A percentile compares a stretch with the other conserved stretches of the same genome.
Evolutionary conservation across 192 early-diverging fungal species (phyloP).

Genomic region (Martensiomyces pterosporus): DNA sequence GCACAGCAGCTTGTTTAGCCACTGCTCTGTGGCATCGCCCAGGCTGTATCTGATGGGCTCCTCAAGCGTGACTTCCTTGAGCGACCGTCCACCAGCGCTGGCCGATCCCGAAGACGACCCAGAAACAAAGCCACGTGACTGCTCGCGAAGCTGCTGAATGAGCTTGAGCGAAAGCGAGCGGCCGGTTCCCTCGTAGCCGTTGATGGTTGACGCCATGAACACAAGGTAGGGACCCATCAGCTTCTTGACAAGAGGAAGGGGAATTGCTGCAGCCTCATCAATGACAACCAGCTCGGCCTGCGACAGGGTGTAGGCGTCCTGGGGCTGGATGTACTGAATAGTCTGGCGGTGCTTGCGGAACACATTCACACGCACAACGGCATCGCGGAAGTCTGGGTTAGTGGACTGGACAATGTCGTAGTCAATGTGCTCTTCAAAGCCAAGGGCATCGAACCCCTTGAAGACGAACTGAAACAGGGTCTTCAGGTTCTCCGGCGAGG

Average conservation of each 20-base stretch:
- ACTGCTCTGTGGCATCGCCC: slow-evolving; percentile 86
- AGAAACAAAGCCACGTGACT: slow-evolving; percentile 66
- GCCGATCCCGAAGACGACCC: slow-evolving; percentile 37
- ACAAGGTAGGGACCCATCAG: slow-evolving; percentile 93
- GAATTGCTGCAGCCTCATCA: slow-evolving; percentile 98
- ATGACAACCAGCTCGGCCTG: slow-evolving; percentile 98
- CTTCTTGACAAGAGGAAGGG: slow-evolving; percentile 84
- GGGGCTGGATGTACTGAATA: slow-evolving; percentile 96
- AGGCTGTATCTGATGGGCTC: slow-evolving; percentile 92
- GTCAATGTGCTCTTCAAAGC: slow-evolving; percentile 98
- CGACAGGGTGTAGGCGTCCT: slow-evolving; percentile 85
- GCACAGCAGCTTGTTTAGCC: slow-evolving; percentile 94
- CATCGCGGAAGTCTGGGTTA: slow-evolving; percentile 92
- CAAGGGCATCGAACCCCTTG: slow-evolving; percentile 95
- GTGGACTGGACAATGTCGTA: slow-evolving; percentile 99
- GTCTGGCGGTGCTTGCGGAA: slow-evolving; percentile 97
- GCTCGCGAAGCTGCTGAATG: slow-evolving; percentile 91
- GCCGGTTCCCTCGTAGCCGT: slow-evolving; percentile 99
- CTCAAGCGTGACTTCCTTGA: slow-evolving; percentile 88
- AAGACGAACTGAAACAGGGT: slow-evolving; percentile 98
- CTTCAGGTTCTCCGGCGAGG: slow-evolving; percentile 95
- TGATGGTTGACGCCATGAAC: slow-evolving; percentile 98
- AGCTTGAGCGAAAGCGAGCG: slow-evolving; percentile 94
- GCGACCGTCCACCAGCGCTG: slow-evolving; percentile 59
- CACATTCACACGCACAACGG: slow-evolving; percentile 93